A percentile compares a stretch with the other conserved stretches of the same genome.
Evolutionary conservation across 176 grass and related monocot species (phyloP).

Genomic region (Leersia perrieri): DNA sequence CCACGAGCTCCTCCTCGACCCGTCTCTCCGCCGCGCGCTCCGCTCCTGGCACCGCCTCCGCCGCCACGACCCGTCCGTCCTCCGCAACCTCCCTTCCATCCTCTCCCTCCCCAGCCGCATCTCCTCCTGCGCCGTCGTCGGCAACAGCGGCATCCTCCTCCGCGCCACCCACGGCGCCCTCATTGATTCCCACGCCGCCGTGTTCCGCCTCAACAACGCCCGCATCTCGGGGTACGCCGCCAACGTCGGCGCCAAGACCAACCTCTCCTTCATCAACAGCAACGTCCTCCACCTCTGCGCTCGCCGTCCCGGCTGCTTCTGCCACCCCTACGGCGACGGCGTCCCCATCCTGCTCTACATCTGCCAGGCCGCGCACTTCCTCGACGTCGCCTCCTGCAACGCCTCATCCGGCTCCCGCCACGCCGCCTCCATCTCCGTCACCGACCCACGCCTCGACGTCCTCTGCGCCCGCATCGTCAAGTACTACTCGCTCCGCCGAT

Average conservation of each 20-base stretch:
- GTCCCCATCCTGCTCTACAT: slow-evolving; percentile 85
- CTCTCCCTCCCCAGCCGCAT: slow-evolving; percentile 33
- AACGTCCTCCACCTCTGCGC: slow-evolving; percentile 87
- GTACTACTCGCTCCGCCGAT: slow-evolving; percentile 83
- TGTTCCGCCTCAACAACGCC: slow-evolving; percentile 94
- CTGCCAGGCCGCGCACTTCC: slow-evolving; percentile 89
- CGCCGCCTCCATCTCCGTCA: slow-evolving; percentile 59
- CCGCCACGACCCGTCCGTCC: slow-evolving; percentile 64
- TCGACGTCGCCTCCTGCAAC: slow-evolving; percentile 75
- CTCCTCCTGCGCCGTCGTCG: slow-evolving; percentile 78
- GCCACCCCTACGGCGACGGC: slow-evolving; percentile 77
- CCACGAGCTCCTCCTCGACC: slow-evolving; percentile 34
- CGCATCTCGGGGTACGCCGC: slow-evolving; percentile 48
- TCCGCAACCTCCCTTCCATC: slow-evolving; percentile 37
- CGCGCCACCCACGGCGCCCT: slow-evolving; percentile 51
- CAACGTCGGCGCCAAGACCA: slow-evolving; percentile 73
- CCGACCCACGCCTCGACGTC: slow-evolving; percentile 75
- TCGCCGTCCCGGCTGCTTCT: slow-evolving; percentile 66
- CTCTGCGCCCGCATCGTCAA: slow-evolving; percentile 85
- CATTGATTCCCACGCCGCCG: slow-evolving; percentile 78
- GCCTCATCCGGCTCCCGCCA: slow-evolving; percentile 37
- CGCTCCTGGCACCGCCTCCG: slow-evolving; percentile 66
- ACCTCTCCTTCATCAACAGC: slow-evolving; percentile 90
- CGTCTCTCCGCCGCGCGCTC: slow-evolving; percentile 52
- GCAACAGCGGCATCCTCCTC: slow-evolving; percentile 93